Conservation (phyloP, 1,139 yeast genomes). For the Geotrichum citri-aurantii region DNA sequence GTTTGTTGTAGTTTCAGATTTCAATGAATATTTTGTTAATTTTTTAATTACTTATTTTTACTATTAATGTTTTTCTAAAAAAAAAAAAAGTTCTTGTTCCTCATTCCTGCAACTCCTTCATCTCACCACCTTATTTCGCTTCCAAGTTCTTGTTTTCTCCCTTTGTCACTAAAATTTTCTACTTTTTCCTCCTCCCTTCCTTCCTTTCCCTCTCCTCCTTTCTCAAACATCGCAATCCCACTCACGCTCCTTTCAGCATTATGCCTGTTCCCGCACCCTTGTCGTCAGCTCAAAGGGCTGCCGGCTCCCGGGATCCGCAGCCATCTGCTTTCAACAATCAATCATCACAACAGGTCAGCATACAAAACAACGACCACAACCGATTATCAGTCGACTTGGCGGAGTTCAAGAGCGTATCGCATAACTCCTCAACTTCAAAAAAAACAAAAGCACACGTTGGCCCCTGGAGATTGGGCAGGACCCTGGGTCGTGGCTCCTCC, state of each 20-base stretch:
- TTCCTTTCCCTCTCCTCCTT: neutral
- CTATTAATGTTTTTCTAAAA: neutral
- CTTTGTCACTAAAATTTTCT: neutral
- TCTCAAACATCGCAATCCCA: neutral
- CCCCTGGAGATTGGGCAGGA: constrained; percentile 94
- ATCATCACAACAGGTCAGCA: neutral
- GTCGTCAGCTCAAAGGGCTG: constrained; percentile 3
- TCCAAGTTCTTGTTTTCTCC: neutral
- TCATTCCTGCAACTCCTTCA: neutral
- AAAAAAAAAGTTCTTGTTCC: neutral
- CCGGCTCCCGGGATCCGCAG: neutral
- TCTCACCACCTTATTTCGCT: neutral
- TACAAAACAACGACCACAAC: neutral
- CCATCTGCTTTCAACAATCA: neutral
- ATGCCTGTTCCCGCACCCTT: neutral
- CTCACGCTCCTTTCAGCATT: neutral
- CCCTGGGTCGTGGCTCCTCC: constrained; percentile 91
- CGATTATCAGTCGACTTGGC: constrained; percentile 4
- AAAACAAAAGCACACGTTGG: constrained; percentile 75
- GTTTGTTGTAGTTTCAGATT: no score
- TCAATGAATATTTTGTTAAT: neutral
- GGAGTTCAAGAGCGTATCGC: constrained; percentile 48
- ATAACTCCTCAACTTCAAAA: constrained; percentile 39
- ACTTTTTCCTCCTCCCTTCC: neutral
- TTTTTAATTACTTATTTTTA: neutral